Conservation (phyloP, 768 basidiomycete genomes). For the Lenzites betulinus region DNA sequence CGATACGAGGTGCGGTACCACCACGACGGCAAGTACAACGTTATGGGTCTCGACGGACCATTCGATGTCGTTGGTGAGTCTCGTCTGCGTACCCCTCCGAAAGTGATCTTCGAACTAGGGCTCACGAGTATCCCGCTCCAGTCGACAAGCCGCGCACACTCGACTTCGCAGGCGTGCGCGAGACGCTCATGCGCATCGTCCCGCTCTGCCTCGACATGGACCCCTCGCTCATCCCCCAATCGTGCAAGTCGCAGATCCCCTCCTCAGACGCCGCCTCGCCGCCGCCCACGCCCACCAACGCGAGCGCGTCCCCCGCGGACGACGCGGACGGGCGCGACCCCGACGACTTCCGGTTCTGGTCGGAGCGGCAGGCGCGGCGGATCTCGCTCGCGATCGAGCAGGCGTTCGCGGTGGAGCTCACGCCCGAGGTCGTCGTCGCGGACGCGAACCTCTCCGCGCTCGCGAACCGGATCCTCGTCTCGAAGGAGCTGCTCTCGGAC, state of each 20-base stretch:
- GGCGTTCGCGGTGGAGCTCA: constrained; percentile 87
- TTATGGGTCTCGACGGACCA: constrained; percentile 83
- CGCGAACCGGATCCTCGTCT: constrained; percentile 80
- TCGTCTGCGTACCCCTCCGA: too few species aligned
- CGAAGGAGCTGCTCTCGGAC: constrained; percentile 41
- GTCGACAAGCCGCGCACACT: constrained; percentile 69
- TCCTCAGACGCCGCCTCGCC: neutral
- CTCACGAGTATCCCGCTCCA: too few species aligned
- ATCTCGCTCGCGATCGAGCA: constrained; percentile 80
- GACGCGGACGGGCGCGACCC: constrained; percentile 61
- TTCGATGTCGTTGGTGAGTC: constrained; percentile 85
- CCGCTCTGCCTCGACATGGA: constrained; percentile 87
- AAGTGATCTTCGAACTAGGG: too few species aligned
- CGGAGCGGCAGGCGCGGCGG: constrained; percentile 83
- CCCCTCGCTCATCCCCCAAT: constrained; percentile 74
- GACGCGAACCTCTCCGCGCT: constrained; percentile 91
- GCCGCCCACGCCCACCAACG: neutral
- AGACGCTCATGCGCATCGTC: constrained; percentile 73
- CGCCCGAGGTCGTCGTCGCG: constrained; percentile 86
- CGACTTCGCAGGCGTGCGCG: constrained; percentile 66
- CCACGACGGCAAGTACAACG: constrained; percentile 97
- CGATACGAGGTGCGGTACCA: constrained; percentile 92
- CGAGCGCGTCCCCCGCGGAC: constrained; percentile 35
- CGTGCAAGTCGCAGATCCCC: constrained; percentile 43
- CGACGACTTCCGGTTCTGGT: constrained; percentile 96